Evolutionary conservation across 1,284 basidiomycete species (phyloP).

Genomic region (Moesziomyces sp.): DNA sequence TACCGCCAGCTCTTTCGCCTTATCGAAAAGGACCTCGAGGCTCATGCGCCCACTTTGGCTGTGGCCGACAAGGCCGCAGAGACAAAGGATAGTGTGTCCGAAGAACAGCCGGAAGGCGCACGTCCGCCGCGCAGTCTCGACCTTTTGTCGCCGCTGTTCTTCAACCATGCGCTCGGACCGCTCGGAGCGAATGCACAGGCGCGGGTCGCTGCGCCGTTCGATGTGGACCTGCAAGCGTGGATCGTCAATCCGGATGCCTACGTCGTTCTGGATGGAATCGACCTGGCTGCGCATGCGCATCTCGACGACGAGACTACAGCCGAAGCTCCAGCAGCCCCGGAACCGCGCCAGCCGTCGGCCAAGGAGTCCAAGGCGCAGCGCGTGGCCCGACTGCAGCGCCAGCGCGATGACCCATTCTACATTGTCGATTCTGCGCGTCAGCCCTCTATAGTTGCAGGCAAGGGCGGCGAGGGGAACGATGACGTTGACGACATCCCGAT

Average conservation of each 20-base stretch:
- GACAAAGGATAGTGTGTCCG: not conserved
- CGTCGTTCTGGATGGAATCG: constrained; percentile 25
- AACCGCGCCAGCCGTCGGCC: not conserved
- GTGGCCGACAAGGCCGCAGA: not conserved
- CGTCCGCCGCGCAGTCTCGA: constrained; percentile 83
- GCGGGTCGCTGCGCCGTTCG: constrained; percentile 81
- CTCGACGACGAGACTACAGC: not conserved
- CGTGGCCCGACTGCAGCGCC: constrained; percentile 10
- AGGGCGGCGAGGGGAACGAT: not conserved
- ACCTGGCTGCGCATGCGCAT: constrained; percentile 8
- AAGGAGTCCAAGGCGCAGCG: constrained; percentile 7
- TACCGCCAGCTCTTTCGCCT: constrained; percentile 82
- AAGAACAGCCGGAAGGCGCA: not conserved
- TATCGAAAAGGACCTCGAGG: constrained; percentile 79
- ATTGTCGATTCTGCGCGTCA: constrained; percentile 20
- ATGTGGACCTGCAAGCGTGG: constrained; percentile 84
- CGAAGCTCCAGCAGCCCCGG: not conserved
- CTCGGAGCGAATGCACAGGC: constrained; percentile 83
- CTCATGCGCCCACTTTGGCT: not conserved
- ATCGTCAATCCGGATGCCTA: constrained; percentile 73
- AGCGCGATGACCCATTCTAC: constrained; percentile 49
- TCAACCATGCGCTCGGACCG: constrained; percentile 83
- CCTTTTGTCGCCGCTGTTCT: constrained; percentile 84
- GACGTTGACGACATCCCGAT: constrained; percentile 61
- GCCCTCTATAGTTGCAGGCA: not conserved